Base-by-base conservation (phyloP, 805 yeast species). In the Tetrapisispora taiwanensis region DNA sequence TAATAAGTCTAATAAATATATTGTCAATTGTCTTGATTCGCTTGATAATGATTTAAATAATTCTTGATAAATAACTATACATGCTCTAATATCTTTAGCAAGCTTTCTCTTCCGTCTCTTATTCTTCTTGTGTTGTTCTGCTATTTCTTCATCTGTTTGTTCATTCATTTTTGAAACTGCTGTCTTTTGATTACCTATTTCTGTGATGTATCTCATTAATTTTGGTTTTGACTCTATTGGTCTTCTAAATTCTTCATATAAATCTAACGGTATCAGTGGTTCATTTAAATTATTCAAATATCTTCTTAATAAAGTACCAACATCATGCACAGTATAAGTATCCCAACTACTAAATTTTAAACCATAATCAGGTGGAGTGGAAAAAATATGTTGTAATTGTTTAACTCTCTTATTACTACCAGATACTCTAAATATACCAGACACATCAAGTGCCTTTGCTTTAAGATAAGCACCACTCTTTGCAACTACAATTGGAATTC, bases 311-410 rank as follows among this genome's bases (percentile, higher is more conserved):
- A 92, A 71, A 17, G 92, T 84, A 1, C 97, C 95, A 1, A 96
- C 97, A 63, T 92, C 99, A 66, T 92, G 98, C 12, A 90, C 97
- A 0, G 88, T 86, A 65, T 78, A 92, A 0, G 95, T 90, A 40
- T 85, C 88, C 98, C 97, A 92, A 52, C 75, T 76, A 30, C 54
- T 55, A 37, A 89, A 73, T 52, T 82, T 83, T 41, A 87, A 76
- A 15, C 98, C 99, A 60, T 83, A 92, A 47, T 78, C 79, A 0
- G 98, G 97, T 2, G 96, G 87, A 1, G 84, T 67, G 44, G 89
- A 85, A 68, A 92, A 92, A 13, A 81, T 71, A 32, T 76, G 73
- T 61, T 92, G 97, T 32, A 92, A 70, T 52, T 86, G 89, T 53
- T 86, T 84, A 31, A 92, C 81, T 44, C 98, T 73, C 57, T 87